These are phyloP conservation scores for Rhododendron mucronatum DNA, from an alignment of 148 eudicot genomes.

Conservation along the genomic window DNA sequence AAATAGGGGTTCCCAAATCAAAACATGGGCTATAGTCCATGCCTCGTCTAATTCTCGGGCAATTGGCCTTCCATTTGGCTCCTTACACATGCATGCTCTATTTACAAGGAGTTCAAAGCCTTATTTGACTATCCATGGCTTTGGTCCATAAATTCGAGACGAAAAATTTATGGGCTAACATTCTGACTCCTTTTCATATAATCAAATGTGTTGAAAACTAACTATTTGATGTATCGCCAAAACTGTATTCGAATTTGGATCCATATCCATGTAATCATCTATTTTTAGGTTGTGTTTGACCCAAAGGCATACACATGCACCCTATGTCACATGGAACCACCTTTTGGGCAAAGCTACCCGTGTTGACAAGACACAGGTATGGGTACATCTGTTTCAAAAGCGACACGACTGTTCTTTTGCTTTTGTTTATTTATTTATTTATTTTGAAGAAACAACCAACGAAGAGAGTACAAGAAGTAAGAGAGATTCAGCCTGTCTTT, in stretches of 20 bases:
- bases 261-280: not conserved
- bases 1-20: not conserved
- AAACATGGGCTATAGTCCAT: not conserved
- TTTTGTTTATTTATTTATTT: too few relatives aligned
- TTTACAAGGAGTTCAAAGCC: not conserved
- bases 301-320: not conserved
- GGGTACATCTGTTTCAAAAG: not conserved
- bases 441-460: not conserved
- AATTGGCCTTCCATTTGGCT: not conserved
- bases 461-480: not conserved
- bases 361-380: not conserved
- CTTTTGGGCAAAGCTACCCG: not conserved
- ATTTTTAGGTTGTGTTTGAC: not conserved
- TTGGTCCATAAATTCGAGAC: not conserved
- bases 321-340: not conserved
- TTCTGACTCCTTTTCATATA: not conserved
- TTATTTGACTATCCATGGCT: too few relatives aligned
- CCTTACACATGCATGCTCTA: not conserved
- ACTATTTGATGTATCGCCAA: not conserved
- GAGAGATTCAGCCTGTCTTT: not conserved
- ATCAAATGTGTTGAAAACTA: not conserved
- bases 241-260: not conserved
- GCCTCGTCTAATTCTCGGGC: not conserved
- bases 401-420: not conserved
- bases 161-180: not conserved